Base-by-base conservation (phyloP, 2,329 filamentous ascomycete species). In the Magnaporthiopsis rhizophila region DNA sequence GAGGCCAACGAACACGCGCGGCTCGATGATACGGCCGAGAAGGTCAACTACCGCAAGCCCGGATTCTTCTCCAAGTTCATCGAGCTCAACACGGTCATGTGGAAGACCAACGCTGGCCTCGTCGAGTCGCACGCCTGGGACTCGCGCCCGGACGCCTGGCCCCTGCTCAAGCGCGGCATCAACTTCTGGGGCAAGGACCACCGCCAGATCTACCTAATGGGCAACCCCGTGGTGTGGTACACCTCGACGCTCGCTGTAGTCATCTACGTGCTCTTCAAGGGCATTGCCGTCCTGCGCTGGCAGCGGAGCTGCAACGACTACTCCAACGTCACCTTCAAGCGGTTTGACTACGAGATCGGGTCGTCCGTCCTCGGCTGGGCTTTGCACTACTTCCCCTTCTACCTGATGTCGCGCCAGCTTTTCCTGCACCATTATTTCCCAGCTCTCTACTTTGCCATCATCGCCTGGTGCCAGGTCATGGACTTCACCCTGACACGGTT, bases 351-450 rank as follows among this genome's bases (percentile, higher is more conserved):
- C 73, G 95, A 99, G 77, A 86, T 98, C 66, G 95, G 95, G 67
- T 91, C 88, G 63, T 92, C 87, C 24, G 89, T 97, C 38, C 85
- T 99, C 11, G 95, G 90, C 69, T 99, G 95, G 95, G 92, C 91
- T 61, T 89, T 99, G 76, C 95, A 99, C 78, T 99, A 97, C 81
- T 98, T 99, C 82, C 95, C 95, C 13, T 99, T 99, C 81, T 99
- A 88, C 80, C 85, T 99, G 65, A 98, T 99, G 95, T 88, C 95
- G 74, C 92, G 95, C 71, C 95, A 99, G 78, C 87, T 99, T 50
- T 99, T 99, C 84, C 82, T 99, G 67, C 95, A 99, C 77, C 95
- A 99, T 79, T 99, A 99, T 77, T 95, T 99, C 78, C 95, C 95
- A 0, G 95, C 95, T 2, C 85, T 99, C 18, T 96, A 97, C 80